A percentile compares a stretch with the other conserved stretches of the same genome.
Evolutionary conservation across 345 rosid species (phyloP).

Genomic region (sweet orange (Citrus sinensis)): DNA sequence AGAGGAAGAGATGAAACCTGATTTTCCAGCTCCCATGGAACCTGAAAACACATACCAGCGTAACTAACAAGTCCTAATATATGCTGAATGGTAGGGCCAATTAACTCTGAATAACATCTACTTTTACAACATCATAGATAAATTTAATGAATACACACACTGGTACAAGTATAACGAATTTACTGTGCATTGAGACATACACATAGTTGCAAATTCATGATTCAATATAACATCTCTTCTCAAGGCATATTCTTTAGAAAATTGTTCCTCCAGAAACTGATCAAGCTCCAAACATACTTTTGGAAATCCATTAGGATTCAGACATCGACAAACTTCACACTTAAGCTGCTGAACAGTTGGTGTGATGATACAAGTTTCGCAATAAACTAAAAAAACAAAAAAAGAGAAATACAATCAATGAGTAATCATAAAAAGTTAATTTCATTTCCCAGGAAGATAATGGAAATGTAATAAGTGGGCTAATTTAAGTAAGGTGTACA

Average conservation of each 20-base stretch:
- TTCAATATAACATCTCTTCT: constrained; percentile 37
- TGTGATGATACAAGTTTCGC: constrained; percentile 53
- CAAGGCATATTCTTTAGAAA: constrained; percentile 55
- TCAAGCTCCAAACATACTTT: constrained; percentile 70
- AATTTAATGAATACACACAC: background rate
- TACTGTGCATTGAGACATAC: constrained; percentile 21
- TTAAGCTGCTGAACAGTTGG: constrained; percentile 37
- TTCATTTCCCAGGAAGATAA: background rate
- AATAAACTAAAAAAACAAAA: constrained; percentile 48
- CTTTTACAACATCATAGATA: background rate
- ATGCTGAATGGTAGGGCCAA: background rate
- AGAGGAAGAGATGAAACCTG: constrained; percentile 8
- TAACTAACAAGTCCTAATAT: constrained; percentile 1
- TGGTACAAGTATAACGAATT: background rate
- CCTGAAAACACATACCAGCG: constrained; percentile 28
- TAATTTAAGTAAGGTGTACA: constrained; percentile 2
- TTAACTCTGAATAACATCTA: background rate
- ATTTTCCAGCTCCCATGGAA: constrained; percentile 22
- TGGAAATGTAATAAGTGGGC: background rate
- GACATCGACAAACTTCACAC: constrained; percentile 62
- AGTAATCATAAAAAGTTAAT: background rate
- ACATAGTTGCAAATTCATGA: constrained; percentile 26
- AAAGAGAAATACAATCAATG: background rate
- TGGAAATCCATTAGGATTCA: constrained; percentile 54
- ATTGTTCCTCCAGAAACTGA: constrained; percentile 51